Base-by-base conservation (phyloP, 257 asterid species). In the Scutellaria barbata region DNA sequence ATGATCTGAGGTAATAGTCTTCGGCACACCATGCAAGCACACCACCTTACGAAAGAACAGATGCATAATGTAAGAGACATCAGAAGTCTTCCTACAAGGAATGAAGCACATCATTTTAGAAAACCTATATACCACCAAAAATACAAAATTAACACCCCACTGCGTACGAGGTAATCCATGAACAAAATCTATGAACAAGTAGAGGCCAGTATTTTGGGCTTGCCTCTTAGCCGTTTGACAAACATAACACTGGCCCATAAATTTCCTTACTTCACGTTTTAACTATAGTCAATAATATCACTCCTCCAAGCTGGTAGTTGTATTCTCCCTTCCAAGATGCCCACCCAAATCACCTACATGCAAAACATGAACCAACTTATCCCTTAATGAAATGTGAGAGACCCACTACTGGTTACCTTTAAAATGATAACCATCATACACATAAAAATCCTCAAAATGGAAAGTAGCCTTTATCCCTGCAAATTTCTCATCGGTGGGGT, bases 131-230 rank as follows among this genome's bases (percentile, higher is more conserved):
- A 42, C 47, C 47, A 42, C 47, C 47, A 42, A 1, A 7, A 42
- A 42, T 42, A 42, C 47, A 42, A 1, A 42, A 42, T 42, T 11
- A 42, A 42, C 9, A 42, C 47, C 47, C 47, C 47, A 1, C 4
- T 42, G 9, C 10, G 9, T 42, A 42, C 47, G 47, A 42, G 47
- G 47, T 42, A 42, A 42, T 11, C 47, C 47, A 7, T 6, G 47
- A 7, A 42, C 10, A 42, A 42, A 42, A 42, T 42, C 47, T 7
- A 42, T 42, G 6, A 14, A 63, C n/a, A n/a, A n/a, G 33, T 43
- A 63, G 12, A 63, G 51, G 3, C 69, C 18, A 42, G 17, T 63
- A 63, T 63, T 17, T 43, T 43, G 54, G 1, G 69, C 22, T n/a
- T 62, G 53, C 5, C 55, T 55, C 18, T 63, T 63, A 30, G 64